Percentiles rank a stretch among this genome's conserved stretches.
Conservation (phyloP, 495 filamentous ascomycete genomes). For the Penicillium fimorum region DNA sequence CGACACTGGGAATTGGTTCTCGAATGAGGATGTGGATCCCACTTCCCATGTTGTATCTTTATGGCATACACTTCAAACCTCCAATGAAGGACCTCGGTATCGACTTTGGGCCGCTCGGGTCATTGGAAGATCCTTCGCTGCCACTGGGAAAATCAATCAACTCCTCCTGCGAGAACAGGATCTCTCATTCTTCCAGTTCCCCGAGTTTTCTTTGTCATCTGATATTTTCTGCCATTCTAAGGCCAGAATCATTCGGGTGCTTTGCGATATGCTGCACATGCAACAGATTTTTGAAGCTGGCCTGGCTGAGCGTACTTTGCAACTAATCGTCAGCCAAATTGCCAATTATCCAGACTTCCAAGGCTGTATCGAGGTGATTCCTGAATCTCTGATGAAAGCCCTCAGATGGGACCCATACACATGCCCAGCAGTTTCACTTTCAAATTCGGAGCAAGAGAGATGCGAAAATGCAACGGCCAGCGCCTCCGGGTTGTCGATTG, state of each 20-base stretch:
- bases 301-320: conserved; percentile 73
- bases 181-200: conserved; percentile 23
- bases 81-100: conserved; percentile 63
- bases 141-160: conserved; percentile 60
- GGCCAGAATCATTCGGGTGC: conserved; percentile 55
- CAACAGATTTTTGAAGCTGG: conserved; percentile 64
- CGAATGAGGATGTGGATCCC: conserved; percentile 61
- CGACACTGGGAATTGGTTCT: conserved; percentile 57
- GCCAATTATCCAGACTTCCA: conserved; percentile 43
- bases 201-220: conserved; percentile 1
- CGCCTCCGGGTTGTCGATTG: conserved; percentile 22
- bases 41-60: conserved; percentile 60
- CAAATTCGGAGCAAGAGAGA: conserved; percentile 16
- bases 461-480: conserved; percentile 12
- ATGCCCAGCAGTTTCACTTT: conserved; percentile 31
- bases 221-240: conserved; percentile 40
- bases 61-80: conserved; percentile 68
- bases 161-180: conserved; percentile 43
- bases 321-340: conserved; percentile 63
- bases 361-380: conserved; percentile 46
- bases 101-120: conserved; percentile 80
- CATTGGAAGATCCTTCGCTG: conserved; percentile 79
- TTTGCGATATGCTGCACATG: conserved; percentile 66
- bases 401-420: conserved; percentile 47
- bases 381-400: conserved; percentile 39